Evolutionary conservation across 768 basidiomycete species (phyloP).

Genomic region (Paxillus involutus): DNA sequence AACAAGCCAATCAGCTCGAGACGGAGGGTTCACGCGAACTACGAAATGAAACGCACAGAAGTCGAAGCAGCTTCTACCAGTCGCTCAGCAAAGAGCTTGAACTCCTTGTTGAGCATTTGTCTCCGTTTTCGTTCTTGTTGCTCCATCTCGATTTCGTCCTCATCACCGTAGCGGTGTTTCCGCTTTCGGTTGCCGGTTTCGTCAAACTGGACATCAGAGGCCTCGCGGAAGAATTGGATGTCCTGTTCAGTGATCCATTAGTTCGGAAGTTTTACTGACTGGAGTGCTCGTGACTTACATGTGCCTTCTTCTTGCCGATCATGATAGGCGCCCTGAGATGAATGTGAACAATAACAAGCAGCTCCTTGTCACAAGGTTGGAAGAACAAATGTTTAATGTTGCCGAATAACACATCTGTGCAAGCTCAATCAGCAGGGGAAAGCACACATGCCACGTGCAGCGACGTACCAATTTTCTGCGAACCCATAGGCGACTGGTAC

Average conservation of each 20-base stretch:
- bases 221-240: conserved; percentile 97
- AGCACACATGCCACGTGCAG: not conserved
- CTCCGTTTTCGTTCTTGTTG: conserved; percentile 93
- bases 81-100: conserved; percentile 91
- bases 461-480: conserved; percentile 84
- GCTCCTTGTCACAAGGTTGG: conserved; percentile 96
- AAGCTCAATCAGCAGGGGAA: conserved; percentile 4
- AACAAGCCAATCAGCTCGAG: conserved; percentile 1
- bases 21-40: not conserved
- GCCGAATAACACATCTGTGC: conserved; percentile 85
- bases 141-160: conserved; percentile 99
- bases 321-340: conserved; percentile 96
- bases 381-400: conserved; percentile 99
- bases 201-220: conserved; percentile 95
- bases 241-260: conserved; percentile 51
- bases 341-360: conserved; percentile 91
- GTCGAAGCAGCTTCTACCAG: conserved; percentile 79
- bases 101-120: conserved; percentile 88
- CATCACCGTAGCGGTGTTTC: conserved; percentile 95
- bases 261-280: not conserved
- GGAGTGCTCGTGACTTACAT: conserved; percentile 48
- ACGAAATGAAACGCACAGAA: conserved; percentile 53
- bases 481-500: conserved; percentile 83
- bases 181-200: conserved; percentile 99
- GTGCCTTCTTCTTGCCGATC: conserved; percentile 98